A percentile compares a stretch with the other conserved stretches of the same genome.
These are phyloP conservation scores for Venturia pyrina DNA, from an alignment of 2,329 filamentous ascomycete species.

Conservation along the genomic window DNA sequence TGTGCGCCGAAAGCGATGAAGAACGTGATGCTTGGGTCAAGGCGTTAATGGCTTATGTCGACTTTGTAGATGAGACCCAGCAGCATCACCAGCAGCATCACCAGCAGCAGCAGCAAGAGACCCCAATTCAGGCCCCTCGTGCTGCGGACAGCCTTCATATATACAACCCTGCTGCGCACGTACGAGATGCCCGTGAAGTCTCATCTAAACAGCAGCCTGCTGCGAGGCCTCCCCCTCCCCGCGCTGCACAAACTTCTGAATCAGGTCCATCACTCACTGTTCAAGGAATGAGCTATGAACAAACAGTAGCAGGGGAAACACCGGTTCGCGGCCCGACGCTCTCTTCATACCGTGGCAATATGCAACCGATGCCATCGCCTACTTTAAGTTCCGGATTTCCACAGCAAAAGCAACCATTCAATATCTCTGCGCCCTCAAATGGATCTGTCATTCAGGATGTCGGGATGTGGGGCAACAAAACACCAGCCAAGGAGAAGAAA, in stretches of 20 bases:
- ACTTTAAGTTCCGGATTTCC: constrained; percentile 17
- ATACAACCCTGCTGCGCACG: constrained; percentile 8
- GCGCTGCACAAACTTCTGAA: neutral
- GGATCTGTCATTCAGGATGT: constrained; percentile 74
- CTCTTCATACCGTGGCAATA: constrained; percentile 20
- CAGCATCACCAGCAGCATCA: constrained; percentile 10
- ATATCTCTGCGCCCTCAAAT: constrained; percentile 78
- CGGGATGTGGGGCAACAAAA: constrained; percentile 76
- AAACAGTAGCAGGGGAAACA: constrained; percentile 47
- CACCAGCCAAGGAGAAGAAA: constrained; percentile 73
- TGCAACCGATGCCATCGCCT: constrained; percentile 3
- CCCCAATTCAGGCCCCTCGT: constrained; percentile 16
- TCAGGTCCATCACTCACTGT: neutral
- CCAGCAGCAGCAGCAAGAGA: neutral
- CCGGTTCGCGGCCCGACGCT: constrained; percentile 37
- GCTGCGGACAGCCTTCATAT: constrained; percentile 34
- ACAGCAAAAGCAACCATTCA: constrained; percentile 14
- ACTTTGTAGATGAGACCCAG: constrained; percentile 49
- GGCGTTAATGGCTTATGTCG: constrained; percentile 78
- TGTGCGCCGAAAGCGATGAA: constrained; percentile 88
- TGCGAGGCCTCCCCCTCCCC: neutral
- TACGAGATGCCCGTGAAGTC: neutral
- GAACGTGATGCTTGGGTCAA: constrained; percentile 95
- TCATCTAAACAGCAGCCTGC: neutral
- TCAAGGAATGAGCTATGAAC: constrained; percentile 37